phyloP scores from a whole-genome alignment of 2,329 filamentous ascomycete species.

The Botrytis squamosa region DNA sequence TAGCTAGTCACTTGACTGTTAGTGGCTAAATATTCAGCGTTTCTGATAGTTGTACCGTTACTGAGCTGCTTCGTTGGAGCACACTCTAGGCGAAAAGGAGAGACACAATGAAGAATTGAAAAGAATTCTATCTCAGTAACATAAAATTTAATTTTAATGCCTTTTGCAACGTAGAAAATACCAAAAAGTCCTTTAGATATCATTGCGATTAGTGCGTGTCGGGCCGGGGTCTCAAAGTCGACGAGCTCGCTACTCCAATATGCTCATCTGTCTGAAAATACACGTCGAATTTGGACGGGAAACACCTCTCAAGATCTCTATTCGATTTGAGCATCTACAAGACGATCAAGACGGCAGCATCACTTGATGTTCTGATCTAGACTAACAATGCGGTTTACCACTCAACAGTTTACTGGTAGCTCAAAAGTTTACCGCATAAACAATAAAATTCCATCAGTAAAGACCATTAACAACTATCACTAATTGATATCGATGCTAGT shows the following conservation, averaged over 20 bases:
- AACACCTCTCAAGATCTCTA: neutral
- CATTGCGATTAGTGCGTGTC: neutral
- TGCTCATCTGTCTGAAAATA: neutral
- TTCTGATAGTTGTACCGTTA: rapidly evolving
- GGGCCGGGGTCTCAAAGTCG: neutral
- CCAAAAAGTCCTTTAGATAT: too few relatives aligned
- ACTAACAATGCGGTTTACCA: neutral
- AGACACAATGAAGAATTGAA: too few relatives aligned
- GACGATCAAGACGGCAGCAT: neutral
- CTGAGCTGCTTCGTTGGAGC: too few relatives aligned
- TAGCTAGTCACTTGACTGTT: too few relatives aligned
- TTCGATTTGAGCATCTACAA: neutral
- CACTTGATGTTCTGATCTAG: neutral
- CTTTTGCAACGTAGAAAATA: too few relatives aligned
- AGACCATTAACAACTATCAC: neutral
- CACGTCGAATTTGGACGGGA: neutral
- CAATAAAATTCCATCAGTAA: neutral
- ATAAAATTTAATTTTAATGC: too few relatives aligned
- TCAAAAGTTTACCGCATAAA: neutral
- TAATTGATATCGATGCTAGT: neutral
- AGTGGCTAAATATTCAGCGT: too few relatives aligned
- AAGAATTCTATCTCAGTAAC: too few relatives aligned
- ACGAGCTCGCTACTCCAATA: neutral
- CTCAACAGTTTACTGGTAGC: neutral
- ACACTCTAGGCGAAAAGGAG: too few relatives aligned